Percentiles rank a stretch among this genome's conserved stretches.
Evolutionary conservation across 192 early-diverging fungal species (phyloP).

Genomic region (Lobosporangium transversale): DNA sequence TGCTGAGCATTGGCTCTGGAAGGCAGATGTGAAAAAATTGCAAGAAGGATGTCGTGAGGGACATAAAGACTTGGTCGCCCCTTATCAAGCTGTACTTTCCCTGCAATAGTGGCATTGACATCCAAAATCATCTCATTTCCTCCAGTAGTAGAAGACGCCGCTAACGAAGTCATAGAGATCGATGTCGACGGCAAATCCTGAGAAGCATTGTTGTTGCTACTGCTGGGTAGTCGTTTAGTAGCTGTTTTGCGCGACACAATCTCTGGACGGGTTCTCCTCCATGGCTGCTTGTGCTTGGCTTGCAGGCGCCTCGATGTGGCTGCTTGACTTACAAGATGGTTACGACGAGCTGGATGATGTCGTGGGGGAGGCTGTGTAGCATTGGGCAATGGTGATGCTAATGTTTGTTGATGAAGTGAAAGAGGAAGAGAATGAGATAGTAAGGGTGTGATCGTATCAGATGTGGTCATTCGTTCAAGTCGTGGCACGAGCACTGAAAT

Average conservation of each 20-base stretch:
- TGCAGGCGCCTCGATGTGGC: slow-evolving; percentile 9
- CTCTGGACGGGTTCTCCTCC: slow-evolving; percentile 31
- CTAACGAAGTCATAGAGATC: too few relatives aligned
- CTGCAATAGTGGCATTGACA: too few relatives aligned
- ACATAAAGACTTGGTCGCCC: slow-evolving; percentile 4
- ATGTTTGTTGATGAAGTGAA: slow-evolving; percentile 17
- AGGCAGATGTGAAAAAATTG: slow-evolving; percentile 41
- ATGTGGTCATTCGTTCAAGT: slow-evolving; percentile 17
- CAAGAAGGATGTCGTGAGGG: slow-evolving; percentile 47
- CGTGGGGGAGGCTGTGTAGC: too few relatives aligned
- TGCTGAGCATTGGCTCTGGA: slow-evolving; percentile 40
- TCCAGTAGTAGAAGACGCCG: too few relatives aligned
- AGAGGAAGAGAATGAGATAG: background rate
- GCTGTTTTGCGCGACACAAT: background rate
- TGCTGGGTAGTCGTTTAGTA: background rate
- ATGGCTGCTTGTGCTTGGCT: slow-evolving; percentile 33
- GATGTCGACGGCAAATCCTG: too few relatives aligned
- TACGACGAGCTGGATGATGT: too few relatives aligned
- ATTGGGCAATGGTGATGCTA: too few relatives aligned
- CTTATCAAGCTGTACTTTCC: too few relatives aligned
- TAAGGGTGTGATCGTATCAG: background rate
- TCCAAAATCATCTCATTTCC: too few relatives aligned
- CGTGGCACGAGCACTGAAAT: background rate
- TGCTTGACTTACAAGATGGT: background rate
- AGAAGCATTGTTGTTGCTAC: background rate